Evolutionary conservation across 164 flowering plant species (phyloP), one percentile per base, ranked within the genome.

Genomic region (Dillenia suffruticosa): DNA sequence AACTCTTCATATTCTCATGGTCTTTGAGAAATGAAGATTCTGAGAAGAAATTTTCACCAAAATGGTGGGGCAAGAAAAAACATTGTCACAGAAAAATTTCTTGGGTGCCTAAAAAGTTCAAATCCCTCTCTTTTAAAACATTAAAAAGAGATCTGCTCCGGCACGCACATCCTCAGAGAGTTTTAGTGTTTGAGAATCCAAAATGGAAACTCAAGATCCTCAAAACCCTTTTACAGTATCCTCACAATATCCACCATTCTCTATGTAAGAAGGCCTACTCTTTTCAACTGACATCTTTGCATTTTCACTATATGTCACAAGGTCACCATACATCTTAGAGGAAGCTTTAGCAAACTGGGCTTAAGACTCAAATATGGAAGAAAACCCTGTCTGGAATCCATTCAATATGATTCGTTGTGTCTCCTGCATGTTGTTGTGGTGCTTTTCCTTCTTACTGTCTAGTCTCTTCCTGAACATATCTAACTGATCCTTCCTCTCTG

Each of bases 81-180:
- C 17, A 47, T 54, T 43, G 15, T 40, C 59, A 19, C 14, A 53
- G 10, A 46, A 59, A 46, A 51, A 45, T 51, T 54, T 32, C 40
- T 32, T 32, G 40, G 40, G 40, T 32, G 40, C 40, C 40, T 32
- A 5, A 32, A 32, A 32, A 32, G 40, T 32, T 32, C 40, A 32
- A 32, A 32, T 32, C 40, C 40, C 40, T 32, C 6, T 32, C 40
- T 32, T 5, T 26, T 32, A 32, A 54, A 12, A 47, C 53, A 84
- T 72, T 88, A 79, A 85, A 79, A 85, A 84, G 91, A 87, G 81
- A 89, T 90, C 68, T 74, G 89, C 96, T 89, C 86, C 71, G 76
- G 75, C 86, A 70, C 64, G 50, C 40, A 32, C 70, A 71, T 32
- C 63, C 59, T 40, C 32, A 9, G 50, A 71, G 63, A 57, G 70